Conservation (phyloP, 176 grass and related monocot species). For the Otatea glauca region DNA sequence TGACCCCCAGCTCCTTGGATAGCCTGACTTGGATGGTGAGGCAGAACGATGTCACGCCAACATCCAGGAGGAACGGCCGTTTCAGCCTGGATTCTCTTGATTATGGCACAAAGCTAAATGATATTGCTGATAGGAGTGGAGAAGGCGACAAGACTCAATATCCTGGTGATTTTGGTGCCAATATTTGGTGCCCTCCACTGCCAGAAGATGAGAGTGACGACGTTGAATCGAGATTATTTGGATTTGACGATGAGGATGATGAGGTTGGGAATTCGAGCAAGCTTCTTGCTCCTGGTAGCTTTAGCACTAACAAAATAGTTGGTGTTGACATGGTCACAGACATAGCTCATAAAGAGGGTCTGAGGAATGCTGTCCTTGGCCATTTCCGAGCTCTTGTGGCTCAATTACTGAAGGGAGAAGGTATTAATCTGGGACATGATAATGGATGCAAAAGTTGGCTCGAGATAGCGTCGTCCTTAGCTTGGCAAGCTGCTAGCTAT, state of each 20-base stretch:
- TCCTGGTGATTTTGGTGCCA: slow-evolving; percentile 51
- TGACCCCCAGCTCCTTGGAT: slow-evolving; percentile 56
- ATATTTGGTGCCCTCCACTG: slow-evolving; percentile 60
- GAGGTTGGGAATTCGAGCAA: slow-evolving; percentile 49
- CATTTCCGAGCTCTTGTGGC: slow-evolving; percentile 87
- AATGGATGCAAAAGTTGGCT: slow-evolving; percentile 62
- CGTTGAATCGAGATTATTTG: slow-evolving; percentile 59
- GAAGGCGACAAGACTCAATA: slow-evolving; percentile 35
- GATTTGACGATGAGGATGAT: slow-evolving; percentile 63
- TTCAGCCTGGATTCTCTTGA: slow-evolving; percentile 58
- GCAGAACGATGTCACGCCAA: slow-evolving; percentile 36
- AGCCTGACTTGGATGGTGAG: slow-evolving; percentile 56
- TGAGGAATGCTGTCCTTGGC: slow-evolving; percentile 59
- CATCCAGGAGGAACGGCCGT: slow-evolving; percentile 39
- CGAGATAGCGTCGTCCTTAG: slow-evolving; percentile 69
- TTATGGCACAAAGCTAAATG: slow-evolving; percentile 42
- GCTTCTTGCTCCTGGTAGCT: slow-evolving; percentile 51
- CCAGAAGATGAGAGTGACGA: slow-evolving; percentile 72
- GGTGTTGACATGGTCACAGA: slow-evolving; percentile 41
- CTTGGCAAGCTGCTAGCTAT: slow-evolving; percentile 83
- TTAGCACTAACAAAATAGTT: slow-evolving; percentile 42
- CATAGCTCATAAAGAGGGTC: slow-evolving; percentile 53
- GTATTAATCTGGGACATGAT: slow-evolving; percentile 57
- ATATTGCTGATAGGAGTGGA: slow-evolving; percentile 4
- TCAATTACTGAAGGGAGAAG: slow-evolving; percentile 88